Percentiles rank a stretch among this genome's conserved stretches.
Conservation (phyloP, 108 stramenopile genomes). For the Nitzschia sp. region DNA sequence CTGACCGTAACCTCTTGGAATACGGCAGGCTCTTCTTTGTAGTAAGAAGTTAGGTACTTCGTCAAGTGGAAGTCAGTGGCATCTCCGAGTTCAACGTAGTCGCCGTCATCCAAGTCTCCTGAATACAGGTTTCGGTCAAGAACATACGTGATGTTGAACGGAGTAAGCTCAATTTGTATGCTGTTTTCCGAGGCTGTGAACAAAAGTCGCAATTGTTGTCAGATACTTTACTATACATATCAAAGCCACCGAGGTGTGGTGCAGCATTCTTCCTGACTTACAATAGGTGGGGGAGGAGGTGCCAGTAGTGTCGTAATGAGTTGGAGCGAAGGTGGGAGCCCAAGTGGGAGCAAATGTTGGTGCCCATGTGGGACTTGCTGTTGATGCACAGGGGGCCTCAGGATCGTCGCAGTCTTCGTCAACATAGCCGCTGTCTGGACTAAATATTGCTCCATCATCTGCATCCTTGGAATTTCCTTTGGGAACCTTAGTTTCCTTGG, state of each 20-base stretch:
- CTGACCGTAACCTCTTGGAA: constrained; percentile 7
- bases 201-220: not conserved
- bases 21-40: constrained; percentile 13
- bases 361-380: not conserved
- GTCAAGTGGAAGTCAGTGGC: constrained; percentile 19
- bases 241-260: not conserved
- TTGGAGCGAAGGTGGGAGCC: not conserved
- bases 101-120: constrained; percentile 11
- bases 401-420: not conserved
- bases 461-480: not conserved
- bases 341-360: no score
- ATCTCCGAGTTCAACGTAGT: constrained; percentile 29
- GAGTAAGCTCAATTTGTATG: constrained; percentile 13
- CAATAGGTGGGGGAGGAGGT: not conserved
- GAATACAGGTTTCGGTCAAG: not conserved
- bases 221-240: not conserved
- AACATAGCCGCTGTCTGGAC: no score
- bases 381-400: not conserved
- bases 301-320: not conserved
- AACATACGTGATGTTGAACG: constrained; percentile 17
- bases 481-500: not conserved
- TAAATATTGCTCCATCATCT: not conserved
- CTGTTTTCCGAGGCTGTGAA: constrained; percentile 7
- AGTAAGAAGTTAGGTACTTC: constrained; percentile 9
- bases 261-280: not conserved